Conservation (phyloP, 768 basidiomycete species). For the Plicaturopsis crispa region DNA sequence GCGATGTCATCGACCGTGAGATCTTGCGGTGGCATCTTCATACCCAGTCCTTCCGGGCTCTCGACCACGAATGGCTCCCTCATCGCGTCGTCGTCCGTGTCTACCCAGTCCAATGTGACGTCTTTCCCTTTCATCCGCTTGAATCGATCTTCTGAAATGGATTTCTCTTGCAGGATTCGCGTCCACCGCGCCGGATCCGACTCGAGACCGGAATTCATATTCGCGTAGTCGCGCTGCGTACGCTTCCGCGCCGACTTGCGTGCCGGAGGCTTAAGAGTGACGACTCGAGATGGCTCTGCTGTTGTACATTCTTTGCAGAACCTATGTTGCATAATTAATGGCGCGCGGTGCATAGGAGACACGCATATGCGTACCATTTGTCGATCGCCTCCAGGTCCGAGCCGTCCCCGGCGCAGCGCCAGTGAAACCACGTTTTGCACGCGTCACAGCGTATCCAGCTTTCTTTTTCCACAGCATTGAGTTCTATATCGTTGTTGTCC, state of each 20-base stretch:
- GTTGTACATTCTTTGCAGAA: constrained; percentile 60
- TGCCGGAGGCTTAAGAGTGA: constrained; percentile 70
- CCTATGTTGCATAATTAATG: constrained; percentile 31
- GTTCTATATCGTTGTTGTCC: constrained; percentile 21
- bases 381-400: constrained; percentile 62
- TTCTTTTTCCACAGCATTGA: constrained; percentile 46
- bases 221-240: constrained; percentile 72
- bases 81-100: constrained; percentile 65
- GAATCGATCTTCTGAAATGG: constrained; percentile 57
- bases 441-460: constrained; percentile 80
- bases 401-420: constrained; percentile 68
- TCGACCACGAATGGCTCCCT: constrained; percentile 79
- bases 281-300: constrained; percentile 50
- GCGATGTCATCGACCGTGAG: constrained; percentile 81
- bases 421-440: constrained; percentile 81
- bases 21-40: constrained; percentile 73
- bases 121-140: constrained; percentile 58
- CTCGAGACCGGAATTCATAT: constrained; percentile 56
- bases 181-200: constrained; percentile 60
- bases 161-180: constrained; percentile 60
- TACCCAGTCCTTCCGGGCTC: constrained; percentile 73
- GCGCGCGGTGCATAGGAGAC: constrained; percentile 2
- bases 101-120: constrained; percentile 69
- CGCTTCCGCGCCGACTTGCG: constrained; percentile 79
- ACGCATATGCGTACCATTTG: constrained; percentile 54